Evolutionary conservation across 2,329 filamentous ascomycete species (phyloP), one percentile per base, ranked within the genome.

Genomic region (Xylariales sp.): DNA sequence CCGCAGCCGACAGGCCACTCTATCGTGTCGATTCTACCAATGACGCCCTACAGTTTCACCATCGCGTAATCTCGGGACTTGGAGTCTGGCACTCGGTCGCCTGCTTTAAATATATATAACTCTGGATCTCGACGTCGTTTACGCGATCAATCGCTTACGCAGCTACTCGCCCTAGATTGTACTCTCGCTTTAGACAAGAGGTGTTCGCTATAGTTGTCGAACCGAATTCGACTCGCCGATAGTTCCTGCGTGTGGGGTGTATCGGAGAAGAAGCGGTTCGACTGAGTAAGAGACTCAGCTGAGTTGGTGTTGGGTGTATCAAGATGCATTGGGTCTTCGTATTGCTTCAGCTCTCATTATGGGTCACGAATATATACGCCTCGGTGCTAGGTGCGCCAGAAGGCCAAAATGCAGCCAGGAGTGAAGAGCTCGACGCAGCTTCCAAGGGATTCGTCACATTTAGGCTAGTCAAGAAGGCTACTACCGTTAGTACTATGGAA

Each of bases 341-440:
- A 67, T 71, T 86, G 50, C 73, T 83, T 67, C 83, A 83, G 74
- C 75, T 88, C 75, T 81, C 83, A 72, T 74, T 87, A 75, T 86
- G 82, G 79, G 78, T 81, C 62, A 78, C 82, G 46, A 76, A 80
- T 57, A 80, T 80, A 62, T 76, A 81, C 60, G 86, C 86, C 60
- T 85, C 88, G 74, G 84, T 78, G 56, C 83, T 83, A 4, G 86
- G 61, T 34, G 41, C 55, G n/a, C 43, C 62, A 0, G 54, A 60
- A 46, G 56, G 30, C 45, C 63, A 64, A 55, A 30, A 52, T 56
- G 60, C 72, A 34, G 53, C 62, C 62, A 65, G 68, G 23, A 73
- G 45, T 59, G 62, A 16, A 63, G 64, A 61, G 48, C 49, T 62
- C 57, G 58, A 62, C 57, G 28, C 48, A 50, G 52, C 55, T 34